Evolutionary conservation across 768 basidiomycete species (phyloP).

Genomic region (Asterophora parasitica): DNA sequence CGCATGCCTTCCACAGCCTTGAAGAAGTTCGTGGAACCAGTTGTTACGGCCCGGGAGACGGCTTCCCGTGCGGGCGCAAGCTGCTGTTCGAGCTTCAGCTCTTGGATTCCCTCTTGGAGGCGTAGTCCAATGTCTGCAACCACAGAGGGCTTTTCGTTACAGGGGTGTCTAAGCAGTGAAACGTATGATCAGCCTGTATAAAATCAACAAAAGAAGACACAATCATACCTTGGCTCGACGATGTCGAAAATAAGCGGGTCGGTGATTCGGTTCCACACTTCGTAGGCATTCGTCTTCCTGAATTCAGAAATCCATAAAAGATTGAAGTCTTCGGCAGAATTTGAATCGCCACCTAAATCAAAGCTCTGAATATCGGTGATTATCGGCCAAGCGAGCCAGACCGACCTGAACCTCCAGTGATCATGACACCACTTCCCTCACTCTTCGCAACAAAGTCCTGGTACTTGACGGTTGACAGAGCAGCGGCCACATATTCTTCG

Average conservation of each 20-base stretch:
- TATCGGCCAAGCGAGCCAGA: neutral
- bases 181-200: neutral
- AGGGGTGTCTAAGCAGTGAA: slow-evolving; percentile 68
- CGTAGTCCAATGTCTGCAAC: slow-evolving; percentile 90
- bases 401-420: slow-evolving; percentile 58
- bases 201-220: neutral
- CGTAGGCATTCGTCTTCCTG: slow-evolving; percentile 80
- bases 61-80: slow-evolving; percentile 92
- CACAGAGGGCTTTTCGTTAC: slow-evolving; percentile 83
- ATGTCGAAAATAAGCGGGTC: slow-evolving; percentile 95
- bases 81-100: slow-evolving; percentile 88
- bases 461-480: slow-evolving; percentile 86
- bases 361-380: too few species aligned
- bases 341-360: slow-evolving; percentile 47
- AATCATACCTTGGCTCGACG: slow-evolving; percentile 77
- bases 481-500: slow-evolving; percentile 91
- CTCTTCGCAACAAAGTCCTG: slow-evolving; percentile 77
- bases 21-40: slow-evolving; percentile 76
- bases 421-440: slow-evolving; percentile 57
- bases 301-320: slow-evolving; percentile 86
- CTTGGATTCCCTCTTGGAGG: slow-evolving; percentile 90
- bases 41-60: slow-evolving; percentile 67
- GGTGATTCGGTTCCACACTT: slow-evolving; percentile 86
- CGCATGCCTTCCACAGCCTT: slow-evolving; percentile 88
- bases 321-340: slow-evolving; percentile 76